phyloP scores from a whole-genome alignment of 768 basidiomycete species.

The Lenzites betulinus region DNA sequence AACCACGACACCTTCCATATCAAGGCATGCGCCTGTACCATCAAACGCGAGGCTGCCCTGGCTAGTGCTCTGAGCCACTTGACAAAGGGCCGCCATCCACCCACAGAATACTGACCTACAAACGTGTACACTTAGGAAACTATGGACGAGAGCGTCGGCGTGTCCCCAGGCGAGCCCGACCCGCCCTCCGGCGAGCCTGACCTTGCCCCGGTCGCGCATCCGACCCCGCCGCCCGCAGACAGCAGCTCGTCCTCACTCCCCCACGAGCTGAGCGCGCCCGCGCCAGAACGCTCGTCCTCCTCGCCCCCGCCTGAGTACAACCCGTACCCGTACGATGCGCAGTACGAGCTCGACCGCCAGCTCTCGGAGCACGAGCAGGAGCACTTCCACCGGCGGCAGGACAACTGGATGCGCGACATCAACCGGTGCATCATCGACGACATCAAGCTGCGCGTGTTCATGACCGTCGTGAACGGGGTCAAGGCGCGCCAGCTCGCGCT shows the following conservation, averaged over 20 bases:
- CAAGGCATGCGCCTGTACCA: neutral
- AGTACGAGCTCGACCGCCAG: neutral
- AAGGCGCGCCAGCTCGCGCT: neutral
- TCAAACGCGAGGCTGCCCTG: neutral
- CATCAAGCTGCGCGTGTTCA: neutral
- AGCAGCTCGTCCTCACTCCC: neutral
- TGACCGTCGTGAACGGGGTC: neutral
- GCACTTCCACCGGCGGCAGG: conserved; percentile 7
- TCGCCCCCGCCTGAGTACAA: conserved; percentile 7
- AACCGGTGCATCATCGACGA: neutral
- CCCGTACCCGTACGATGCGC: conserved; percentile 16
- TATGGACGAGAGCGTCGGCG: neutral
- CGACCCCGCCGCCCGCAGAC: too few relatives aligned
- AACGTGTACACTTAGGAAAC: neutral
- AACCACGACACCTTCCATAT: conserved; percentile 12
- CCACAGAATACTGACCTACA: neutral
- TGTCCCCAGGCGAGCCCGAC: neutral
- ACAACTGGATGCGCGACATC: conserved; percentile 5
- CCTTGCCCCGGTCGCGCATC: too few relatives aligned
- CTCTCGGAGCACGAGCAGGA: neutral
- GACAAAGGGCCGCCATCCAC: neutral
- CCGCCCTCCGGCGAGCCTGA: neutral
- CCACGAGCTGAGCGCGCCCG: neutral
- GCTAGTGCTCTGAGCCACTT: neutral
- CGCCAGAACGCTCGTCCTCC: neutral